phyloP scores from a whole-genome alignment of 2,329 filamentous ascomycete species.

The Dothiorella sarmentorum region DNA sequence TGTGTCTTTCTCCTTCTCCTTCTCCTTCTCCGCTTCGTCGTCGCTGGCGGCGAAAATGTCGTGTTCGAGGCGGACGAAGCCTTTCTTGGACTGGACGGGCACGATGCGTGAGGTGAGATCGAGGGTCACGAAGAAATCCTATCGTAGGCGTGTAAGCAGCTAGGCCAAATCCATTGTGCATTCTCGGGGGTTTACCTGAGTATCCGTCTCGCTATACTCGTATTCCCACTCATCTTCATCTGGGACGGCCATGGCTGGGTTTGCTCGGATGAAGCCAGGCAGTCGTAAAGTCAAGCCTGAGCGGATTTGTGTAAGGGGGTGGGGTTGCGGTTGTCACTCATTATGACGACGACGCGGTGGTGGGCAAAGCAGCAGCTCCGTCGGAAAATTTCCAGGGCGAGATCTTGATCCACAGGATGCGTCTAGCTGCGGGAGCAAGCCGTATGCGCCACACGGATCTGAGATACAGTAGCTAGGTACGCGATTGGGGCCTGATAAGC shows the following conservation, averaged over 20 bases:
- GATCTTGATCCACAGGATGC: not conserved
- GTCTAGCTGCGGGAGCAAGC: not conserved
- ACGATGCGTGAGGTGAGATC: constrained; percentile 49
- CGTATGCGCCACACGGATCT: no score
- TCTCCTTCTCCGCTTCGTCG: not conserved
- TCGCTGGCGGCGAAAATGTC: constrained; percentile 10
- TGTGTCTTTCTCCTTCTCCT: not conserved
- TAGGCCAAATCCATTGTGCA: not conserved
- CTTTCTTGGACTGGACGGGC: constrained; percentile 11
- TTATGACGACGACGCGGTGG: not conserved
- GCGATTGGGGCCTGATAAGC: not conserved
- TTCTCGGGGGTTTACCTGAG: constrained; percentile 48
- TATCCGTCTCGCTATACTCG: constrained; percentile 54
- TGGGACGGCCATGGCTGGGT: constrained; percentile 1
- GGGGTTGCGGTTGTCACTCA: not conserved
- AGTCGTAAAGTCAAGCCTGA: not conserved
- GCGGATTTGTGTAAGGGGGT: not conserved
- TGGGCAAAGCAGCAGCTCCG: not conserved
- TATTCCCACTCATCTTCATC: constrained; percentile 57
- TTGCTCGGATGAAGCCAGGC: not conserved
- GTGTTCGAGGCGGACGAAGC: constrained; percentile 3
- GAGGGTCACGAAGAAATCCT: constrained; percentile 59
- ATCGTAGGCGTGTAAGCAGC: not conserved
- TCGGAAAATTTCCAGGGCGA: not conserved
- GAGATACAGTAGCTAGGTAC: no score